A percentile compares a stretch with the other conserved stretches of the same genome.
phyloP scores from a whole-genome alignment of 257 asterid species.

The Nicotiana otophora region DNA sequence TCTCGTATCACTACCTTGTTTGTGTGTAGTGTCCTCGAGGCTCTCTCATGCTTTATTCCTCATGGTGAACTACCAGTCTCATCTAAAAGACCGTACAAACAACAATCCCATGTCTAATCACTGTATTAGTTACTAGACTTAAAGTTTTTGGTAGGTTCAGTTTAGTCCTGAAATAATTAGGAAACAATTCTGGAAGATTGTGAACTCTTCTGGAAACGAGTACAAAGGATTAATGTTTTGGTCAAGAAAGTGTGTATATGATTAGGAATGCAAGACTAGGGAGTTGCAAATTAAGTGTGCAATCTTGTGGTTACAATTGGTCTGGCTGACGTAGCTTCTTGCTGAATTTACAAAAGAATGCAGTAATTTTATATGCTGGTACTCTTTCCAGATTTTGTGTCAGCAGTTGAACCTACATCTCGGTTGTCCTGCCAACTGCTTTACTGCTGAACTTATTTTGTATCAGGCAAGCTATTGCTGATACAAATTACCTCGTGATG shows the following conservation, averaged over 20 bases:
- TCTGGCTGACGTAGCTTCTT: neutral
- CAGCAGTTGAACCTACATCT: neutral
- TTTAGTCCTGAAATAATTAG: slow-evolving; percentile 3
- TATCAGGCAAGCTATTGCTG: slow-evolving; percentile 4
- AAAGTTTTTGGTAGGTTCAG: neutral
- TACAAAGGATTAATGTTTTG: neutral
- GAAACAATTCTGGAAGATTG: neutral
- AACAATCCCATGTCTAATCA: neutral
- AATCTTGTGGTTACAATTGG: neutral
- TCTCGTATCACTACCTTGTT: neutral
- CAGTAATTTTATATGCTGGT: neutral
- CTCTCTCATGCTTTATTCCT: neutral
- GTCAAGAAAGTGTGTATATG: neutral
- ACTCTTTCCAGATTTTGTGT: neutral
- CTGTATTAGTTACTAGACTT: neutral
- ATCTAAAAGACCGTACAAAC: neutral
- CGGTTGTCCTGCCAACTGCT: neutral
- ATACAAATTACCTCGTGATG: neutral
- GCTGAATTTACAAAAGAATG: neutral
- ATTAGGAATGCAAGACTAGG: neutral
- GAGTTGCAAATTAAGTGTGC: neutral
- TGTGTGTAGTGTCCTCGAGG: neutral
- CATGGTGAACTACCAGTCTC: neutral
- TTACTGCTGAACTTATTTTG: slow-evolving; percentile 2
- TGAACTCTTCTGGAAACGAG: neutral